A percentile compares a stretch with the other conserved stretches of the same genome.
These are phyloP conservation scores for Diplotaxis tenuifolia DNA, from an alignment of 345 rosid genomes.

Conservation along the genomic window DNA sequence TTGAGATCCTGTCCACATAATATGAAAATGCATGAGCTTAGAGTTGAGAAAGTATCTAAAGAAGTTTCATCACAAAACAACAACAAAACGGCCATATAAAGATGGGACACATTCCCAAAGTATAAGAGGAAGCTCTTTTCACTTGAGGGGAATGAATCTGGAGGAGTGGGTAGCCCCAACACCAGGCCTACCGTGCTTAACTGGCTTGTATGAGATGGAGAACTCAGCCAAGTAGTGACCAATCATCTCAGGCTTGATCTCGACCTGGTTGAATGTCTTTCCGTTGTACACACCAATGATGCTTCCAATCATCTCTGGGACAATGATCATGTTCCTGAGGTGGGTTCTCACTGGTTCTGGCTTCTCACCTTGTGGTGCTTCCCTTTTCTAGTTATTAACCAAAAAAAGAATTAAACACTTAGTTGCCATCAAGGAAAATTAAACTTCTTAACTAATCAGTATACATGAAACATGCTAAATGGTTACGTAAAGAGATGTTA, in stretches of 20 bases:
- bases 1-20: neutral
- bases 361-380: slow-evolving; percentile 94
- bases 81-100: neutral
- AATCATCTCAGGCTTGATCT: slow-evolving; percentile 97
- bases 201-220: slow-evolving; percentile 87
- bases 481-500: too few relatives aligned
- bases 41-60: slow-evolving; percentile 9
- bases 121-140: slow-evolving; percentile 14
- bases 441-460: too few relatives aligned
- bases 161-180: slow-evolving; percentile 98
- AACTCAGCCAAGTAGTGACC: slow-evolving; percentile 81
- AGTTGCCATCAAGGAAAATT: too few relatives aligned
- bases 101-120: slow-evolving; percentile 1
- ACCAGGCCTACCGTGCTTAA: slow-evolving; percentile 97
- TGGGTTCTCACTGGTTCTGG: slow-evolving; percentile 94
- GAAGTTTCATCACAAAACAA: slow-evolving; percentile 13
- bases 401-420: too few relatives aligned
- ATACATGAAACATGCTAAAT: too few relatives aligned
- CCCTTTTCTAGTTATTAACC: slow-evolving; percentile 61
- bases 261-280: slow-evolving; percentile 91
- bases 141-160: slow-evolving; percentile 94
- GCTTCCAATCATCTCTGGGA: slow-evolving; percentile 98
- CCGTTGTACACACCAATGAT: slow-evolving; percentile 91
- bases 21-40: slow-evolving; percentile 3
- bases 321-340: slow-evolving; percentile 86